Conservation (phyloP, 495 filamentous ascomycete species). For the Apodospora peruviana region DNA sequence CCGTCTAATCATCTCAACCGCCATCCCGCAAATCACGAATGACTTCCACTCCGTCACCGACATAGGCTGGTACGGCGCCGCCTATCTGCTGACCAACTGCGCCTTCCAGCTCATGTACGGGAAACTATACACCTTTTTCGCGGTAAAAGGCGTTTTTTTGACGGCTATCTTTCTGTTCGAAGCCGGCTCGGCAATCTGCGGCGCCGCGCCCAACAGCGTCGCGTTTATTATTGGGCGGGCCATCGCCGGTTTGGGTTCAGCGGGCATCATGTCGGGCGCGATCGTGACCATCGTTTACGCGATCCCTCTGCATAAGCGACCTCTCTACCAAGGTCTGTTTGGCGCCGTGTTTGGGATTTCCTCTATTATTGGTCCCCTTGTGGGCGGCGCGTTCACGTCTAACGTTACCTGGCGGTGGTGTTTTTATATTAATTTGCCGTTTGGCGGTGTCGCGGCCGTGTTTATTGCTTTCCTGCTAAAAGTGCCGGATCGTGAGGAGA, state of each 20-base stretch:
- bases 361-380: constrained; percentile 60
- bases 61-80: constrained; percentile 52
- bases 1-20: constrained; percentile 39
- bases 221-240: constrained; percentile 53
- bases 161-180: constrained; percentile 41
- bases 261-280: constrained; percentile 29
- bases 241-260: constrained; percentile 44
- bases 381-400: constrained; percentile 49
- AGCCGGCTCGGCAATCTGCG: constrained; percentile 50
- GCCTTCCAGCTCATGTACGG: constrained; percentile 43
- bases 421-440: constrained; percentile 69
- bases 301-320: constrained; percentile 41
- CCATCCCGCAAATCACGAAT: constrained; percentile 47
- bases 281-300: constrained; percentile 40
- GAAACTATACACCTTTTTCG: constrained; percentile 44
- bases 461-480: constrained; percentile 54
- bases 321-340: constrained; percentile 34
- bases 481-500: constrained; percentile 32
- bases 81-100: constrained; percentile 45
- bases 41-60: constrained; percentile 43
- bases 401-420: constrained; percentile 71
- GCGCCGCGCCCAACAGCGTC: constrained; percentile 45
- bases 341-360: constrained; percentile 58
- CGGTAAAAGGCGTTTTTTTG: constrained; percentile 38
- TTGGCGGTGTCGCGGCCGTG: constrained; percentile 58